Evolutionary conservation across 1,284 basidiomycete genomes (phyloP).

Genomic region (Porogramme epimiltina): DNA sequence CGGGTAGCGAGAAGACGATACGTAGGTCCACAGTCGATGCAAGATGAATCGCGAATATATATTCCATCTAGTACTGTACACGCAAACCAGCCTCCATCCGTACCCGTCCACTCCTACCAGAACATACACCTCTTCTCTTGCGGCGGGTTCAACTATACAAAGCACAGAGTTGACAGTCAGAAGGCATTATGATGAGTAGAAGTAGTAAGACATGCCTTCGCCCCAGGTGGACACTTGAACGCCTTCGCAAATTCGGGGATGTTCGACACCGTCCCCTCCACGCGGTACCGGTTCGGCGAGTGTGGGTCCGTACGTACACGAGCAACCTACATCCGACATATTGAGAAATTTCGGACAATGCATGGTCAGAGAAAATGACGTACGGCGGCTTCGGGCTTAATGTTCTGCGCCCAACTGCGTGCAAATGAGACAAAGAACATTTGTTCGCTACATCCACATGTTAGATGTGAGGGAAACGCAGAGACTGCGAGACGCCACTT

Average conservation of each 20-base stretch:
- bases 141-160: slow-evolving; percentile 64
- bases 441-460: slow-evolving; percentile 65
- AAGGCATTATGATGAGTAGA: background rate
- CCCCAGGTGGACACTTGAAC: slow-evolving; percentile 70
- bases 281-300: slow-evolving; percentile 78
- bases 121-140: slow-evolving; percentile 66
- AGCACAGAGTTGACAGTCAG: slow-evolving; percentile 4
- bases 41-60: slow-evolving; percentile 1
- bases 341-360: slow-evolving; percentile 25
- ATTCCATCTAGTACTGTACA: background rate
- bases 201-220: slow-evolving; percentile 53
- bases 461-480: background rate
- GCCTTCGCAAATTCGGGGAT: slow-evolving; percentile 80
- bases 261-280: slow-evolving; percentile 81
- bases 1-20: too few species aligned
- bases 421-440: slow-evolving; percentile 90
- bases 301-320: slow-evolving; percentile 88
- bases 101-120: slow-evolving; percentile 42
- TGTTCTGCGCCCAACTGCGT: slow-evolving; percentile 74
- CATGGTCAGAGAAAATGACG: slow-evolving; percentile 24
- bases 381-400: slow-evolving; percentile 75
- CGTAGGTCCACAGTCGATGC: too few species aligned
- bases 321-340: slow-evolving; percentile 54
- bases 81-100: background rate
- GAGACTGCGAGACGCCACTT: slow-evolving; percentile 12